These are phyloP conservation scores for Neonectria coccinea DNA, from an alignment of 2,329 filamentous ascomycete genomes.

Conservation along the genomic window DNA sequence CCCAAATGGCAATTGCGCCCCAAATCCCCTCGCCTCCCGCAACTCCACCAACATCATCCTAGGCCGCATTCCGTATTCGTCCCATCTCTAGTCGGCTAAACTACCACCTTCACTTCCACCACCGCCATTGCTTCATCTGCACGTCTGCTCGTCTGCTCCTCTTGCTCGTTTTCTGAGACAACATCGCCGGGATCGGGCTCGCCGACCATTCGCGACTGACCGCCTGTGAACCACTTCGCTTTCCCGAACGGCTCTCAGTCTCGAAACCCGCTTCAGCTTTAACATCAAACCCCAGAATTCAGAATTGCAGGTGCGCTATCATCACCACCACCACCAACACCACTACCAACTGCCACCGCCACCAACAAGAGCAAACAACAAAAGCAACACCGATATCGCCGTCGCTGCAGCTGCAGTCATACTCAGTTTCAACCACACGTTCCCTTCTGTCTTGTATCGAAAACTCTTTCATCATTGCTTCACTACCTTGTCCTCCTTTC, in stretches of 20 bases:
- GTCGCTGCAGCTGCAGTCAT: not conserved
- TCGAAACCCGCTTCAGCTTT: constrained; percentile 1
- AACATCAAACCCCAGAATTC: not conserved
- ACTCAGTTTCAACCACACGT: not conserved
- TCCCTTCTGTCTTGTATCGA: not conserved
- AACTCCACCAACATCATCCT: constrained; percentile 11
- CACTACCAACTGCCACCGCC: not conserved
- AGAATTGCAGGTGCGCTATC: not conserved
- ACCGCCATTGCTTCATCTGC: constrained; percentile 26
- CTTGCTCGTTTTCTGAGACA: constrained; percentile 30
- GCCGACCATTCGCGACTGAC: constrained; percentile 20
- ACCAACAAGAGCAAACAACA: not conserved
- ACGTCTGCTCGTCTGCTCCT: constrained; percentile 21
- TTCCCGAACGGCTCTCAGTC: constrained; percentile 9
- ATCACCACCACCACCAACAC: not conserved
- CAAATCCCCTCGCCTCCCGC: constrained; percentile 42
- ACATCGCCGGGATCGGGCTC: constrained; percentile 13
- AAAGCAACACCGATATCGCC: not conserved
- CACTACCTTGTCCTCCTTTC: constrained; percentile 12
- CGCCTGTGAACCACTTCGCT: not conserved
- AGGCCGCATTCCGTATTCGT: constrained; percentile 30
- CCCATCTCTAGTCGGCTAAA: constrained; percentile 44
- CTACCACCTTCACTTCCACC: constrained; percentile 37
- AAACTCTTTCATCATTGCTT: not conserved
- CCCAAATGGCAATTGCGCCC: constrained; percentile 33